Percentiles rank a stretch among this genome's conserved stretches.
phyloP scores from a whole-genome alignment of 2,329 filamentous ascomycete genomes.

The Neobulgaria alba region DNA sequence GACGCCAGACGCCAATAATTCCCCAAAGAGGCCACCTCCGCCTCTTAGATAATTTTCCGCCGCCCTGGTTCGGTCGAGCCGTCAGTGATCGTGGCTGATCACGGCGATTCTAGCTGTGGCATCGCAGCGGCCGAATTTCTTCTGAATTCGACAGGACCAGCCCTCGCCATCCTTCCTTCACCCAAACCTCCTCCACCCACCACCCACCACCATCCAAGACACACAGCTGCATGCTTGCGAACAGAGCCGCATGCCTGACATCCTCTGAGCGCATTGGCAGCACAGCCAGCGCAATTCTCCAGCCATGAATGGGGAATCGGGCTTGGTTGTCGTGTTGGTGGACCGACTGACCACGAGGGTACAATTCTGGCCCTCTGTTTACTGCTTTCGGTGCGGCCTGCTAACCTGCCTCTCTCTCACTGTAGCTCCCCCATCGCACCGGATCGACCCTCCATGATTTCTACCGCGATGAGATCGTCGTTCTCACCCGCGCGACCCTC shows the following conservation, averaged over 20 bases:
- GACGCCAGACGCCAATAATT: too few relatives aligned
- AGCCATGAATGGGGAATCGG: slow-evolving; percentile 50
- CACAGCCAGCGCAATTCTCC: slow-evolving; percentile 13
- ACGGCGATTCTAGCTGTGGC: too few relatives aligned
- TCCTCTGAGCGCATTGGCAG: slow-evolving; percentile 18
- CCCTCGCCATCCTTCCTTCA: too few relatives aligned
- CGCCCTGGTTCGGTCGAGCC: too few relatives aligned
- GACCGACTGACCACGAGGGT: slow-evolving; percentile 55
- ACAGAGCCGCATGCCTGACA: slow-evolving; percentile 20
- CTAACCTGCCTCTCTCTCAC: slow-evolving; percentile 7
- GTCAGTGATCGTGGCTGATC: too few relatives aligned
- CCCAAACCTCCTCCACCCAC: too few relatives aligned
- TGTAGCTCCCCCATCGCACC: slow-evolving; percentile 54
- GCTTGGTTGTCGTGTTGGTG: slow-evolving; percentile 52
- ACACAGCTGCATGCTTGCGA: too few relatives aligned
- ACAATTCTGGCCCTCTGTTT: slow-evolving; percentile 19
- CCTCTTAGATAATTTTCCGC: too few relatives aligned
- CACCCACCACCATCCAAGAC: too few relatives aligned
- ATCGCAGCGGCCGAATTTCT: too few relatives aligned
- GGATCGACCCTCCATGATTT: slow-evolving; percentile 49
- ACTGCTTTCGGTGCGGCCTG: neutral
- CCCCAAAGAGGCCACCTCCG: too few relatives aligned
- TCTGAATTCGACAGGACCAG: too few relatives aligned
- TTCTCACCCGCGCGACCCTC: slow-evolving; percentile 52
- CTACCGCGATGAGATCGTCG: slow-evolving; percentile 51